Conservation (phyloP, 257 asterid species). For the Solanum clarkiae region DNA sequence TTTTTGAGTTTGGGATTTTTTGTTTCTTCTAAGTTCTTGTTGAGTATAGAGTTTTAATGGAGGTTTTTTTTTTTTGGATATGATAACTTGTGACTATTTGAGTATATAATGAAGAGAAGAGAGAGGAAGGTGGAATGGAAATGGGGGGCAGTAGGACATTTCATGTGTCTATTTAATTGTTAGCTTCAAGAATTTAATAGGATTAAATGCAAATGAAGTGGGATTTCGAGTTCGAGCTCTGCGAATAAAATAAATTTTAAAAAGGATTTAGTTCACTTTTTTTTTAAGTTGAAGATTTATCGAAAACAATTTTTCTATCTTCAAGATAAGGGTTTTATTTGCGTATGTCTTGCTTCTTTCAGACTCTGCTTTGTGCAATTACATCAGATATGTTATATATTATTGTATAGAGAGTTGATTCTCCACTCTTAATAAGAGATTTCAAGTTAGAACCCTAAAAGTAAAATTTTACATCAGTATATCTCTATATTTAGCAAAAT, state of each 20-base stretch:
- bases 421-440: background rate
- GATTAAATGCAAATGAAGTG: background rate
- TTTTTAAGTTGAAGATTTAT: background rate
- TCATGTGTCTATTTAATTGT: constrained; percentile 3
- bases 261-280: background rate
- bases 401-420: background rate
- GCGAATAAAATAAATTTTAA: background rate
- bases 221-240: background rate
- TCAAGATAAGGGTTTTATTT: background rate
- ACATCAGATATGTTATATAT: background rate
- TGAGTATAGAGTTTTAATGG: background rate
- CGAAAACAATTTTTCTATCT: background rate
- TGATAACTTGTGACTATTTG: background rate
- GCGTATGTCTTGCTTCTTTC: fast-evolving
- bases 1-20: background rate
- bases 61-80: background rate
- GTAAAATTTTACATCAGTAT: background rate
- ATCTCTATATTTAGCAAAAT: too few species aligned
- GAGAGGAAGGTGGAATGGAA: background rate
- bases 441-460: too few species aligned
- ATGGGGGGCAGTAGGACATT: constrained; percentile 1
- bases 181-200: background rate
- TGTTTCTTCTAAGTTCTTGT: background rate
- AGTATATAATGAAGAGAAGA: background rate
- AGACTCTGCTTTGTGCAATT: background rate